A percentile compares a stretch with the other conserved stretches of the same genome.
Conservation (phyloP, 169 alveolate species). For the Plasmodium coatneyi region DNA sequence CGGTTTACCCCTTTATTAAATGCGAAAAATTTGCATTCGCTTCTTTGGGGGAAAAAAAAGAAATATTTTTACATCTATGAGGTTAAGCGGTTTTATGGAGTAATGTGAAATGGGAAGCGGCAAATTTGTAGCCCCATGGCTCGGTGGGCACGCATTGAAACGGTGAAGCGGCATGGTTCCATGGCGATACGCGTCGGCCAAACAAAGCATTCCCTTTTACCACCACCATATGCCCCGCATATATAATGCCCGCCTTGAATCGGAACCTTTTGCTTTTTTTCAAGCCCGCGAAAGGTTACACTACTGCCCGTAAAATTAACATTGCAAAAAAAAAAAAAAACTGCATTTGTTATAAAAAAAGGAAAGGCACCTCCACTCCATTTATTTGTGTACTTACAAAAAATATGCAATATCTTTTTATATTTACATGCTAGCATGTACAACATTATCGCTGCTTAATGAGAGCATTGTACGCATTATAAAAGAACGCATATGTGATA, state of each 20-base stretch:
- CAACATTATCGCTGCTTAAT: background rate
- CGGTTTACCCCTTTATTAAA: slow-evolving; percentile 28
- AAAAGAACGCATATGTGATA: background rate
- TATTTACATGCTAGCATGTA: background rate
- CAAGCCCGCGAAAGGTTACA: background rate
- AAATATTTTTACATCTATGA: background rate
- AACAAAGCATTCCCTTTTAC: background rate
- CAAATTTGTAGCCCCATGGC: background rate
- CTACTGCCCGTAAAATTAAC: background rate
- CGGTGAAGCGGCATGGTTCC: background rate
- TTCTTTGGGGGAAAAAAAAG: background rate
- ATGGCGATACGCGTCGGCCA: background rate
- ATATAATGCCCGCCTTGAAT: background rate
- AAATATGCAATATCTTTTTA: background rate
- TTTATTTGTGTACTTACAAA: background rate
- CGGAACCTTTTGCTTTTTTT: background rate
- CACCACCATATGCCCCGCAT: background rate
- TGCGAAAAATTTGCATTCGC: slow-evolving; percentile 8
- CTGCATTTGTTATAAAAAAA: background rate
- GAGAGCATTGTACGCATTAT: background rate
- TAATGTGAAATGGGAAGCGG: background rate
- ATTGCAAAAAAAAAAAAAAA: background rate
- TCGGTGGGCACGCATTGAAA: background rate
- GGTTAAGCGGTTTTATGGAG: background rate
- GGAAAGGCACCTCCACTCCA: background rate